Base-by-base conservation (phyloP, 1,284 basidiomycete genomes). In the Puccinia triticina region DNA sequence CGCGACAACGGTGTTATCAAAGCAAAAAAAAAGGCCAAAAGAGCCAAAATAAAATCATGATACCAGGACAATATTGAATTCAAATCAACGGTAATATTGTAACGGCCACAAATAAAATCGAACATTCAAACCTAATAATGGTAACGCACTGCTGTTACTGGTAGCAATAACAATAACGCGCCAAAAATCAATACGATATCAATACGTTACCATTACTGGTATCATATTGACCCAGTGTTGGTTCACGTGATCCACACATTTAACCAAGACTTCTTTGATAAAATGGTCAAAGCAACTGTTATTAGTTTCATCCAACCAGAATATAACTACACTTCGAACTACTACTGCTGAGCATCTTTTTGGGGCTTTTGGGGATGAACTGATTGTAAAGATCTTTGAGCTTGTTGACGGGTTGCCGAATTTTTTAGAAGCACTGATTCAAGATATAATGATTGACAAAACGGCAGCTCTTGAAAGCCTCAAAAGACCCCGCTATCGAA, bases 301-400 rank as follows among this genome's bases (percentile, higher is more conserved):
- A 89, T 98, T 43, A 97, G 96, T n/a, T 99, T 97, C 87, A 96
- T 99, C 84, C 91, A 97, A 8, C 96, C 96, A 23, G 95, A 99
- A 86, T 89, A 96, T 73, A 92, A 99, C 87, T 99, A 98, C 87
- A 90, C 91, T 12, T 93, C 93, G 16, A 89, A 23, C 21, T 59
- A 4, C 55, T 29, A 4, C 8, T 43, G 40, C 40, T 43, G 7
- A 84, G 48, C 32, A 43, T n/a, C 40, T 34, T 61, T 61, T 5
- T 32, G 7, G n/a, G n/a, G n/a, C 10, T 40, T 16, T 12, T 18
- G 48, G 2, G 55, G n/a, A n/a, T 3, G 26, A 57, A 57, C 55
- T 57, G 23, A 57, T 57, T 21, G 55, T 1, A 26, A 26, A n/a
- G n/a, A 26, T 32, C 32, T 61, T n/a, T 59, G 26, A n/a, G n/a